Evolutionary conservation across 2,329 filamentous ascomycete genomes (phyloP).

Genomic region (Aspergillus pseudoterreus): DNA sequence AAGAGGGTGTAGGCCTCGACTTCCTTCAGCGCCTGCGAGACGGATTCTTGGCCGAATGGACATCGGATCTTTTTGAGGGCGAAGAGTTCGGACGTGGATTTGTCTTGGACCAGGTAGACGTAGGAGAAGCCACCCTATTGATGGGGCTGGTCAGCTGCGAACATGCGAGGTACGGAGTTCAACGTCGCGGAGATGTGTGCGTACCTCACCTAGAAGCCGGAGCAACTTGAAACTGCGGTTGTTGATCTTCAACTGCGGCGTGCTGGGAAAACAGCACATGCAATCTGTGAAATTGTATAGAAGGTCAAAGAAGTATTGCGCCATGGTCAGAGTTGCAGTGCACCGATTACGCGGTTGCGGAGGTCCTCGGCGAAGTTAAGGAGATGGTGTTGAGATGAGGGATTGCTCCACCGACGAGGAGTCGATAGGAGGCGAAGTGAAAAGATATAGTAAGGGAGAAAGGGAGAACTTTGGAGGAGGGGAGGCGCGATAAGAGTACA

Average conservation of each 20-base stretch:
- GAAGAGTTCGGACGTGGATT: slow-evolving; percentile 74
- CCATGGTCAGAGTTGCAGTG: slow-evolving; percentile 50
- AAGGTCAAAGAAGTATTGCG: slow-evolving; percentile 80
- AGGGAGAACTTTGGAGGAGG: neutral
- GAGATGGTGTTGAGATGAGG: neutral
- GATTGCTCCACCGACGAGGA: neutral
- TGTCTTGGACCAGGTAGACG: slow-evolving; percentile 97
- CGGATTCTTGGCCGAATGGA: slow-evolving; percentile 94
- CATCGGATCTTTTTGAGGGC: slow-evolving; percentile 98
- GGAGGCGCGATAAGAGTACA: neutral
- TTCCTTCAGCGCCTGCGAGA: slow-evolving; percentile 91
- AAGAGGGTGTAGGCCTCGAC: slow-evolving; percentile 96
- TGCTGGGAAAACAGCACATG: slow-evolving; percentile 92
- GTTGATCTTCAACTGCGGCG: slow-evolving; percentile 93
- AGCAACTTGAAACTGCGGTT: slow-evolving; percentile 92
- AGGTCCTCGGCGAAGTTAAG: neutral
- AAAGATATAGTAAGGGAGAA: neutral
- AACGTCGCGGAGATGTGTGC: slow-evolving; percentile 13
- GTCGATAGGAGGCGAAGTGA: neutral
- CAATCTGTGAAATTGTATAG: slow-evolving; percentile 91
- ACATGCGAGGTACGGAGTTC: neutral
- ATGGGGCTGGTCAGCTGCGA: neutral
- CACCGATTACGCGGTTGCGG: slow-evolving; percentile 12
- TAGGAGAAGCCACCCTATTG: slow-evolving; percentile 90
- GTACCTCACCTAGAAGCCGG: slow-evolving; percentile 84